Conservation (phyloP, 305 asterid species). For the Fraxinus paxiana region DNA sequence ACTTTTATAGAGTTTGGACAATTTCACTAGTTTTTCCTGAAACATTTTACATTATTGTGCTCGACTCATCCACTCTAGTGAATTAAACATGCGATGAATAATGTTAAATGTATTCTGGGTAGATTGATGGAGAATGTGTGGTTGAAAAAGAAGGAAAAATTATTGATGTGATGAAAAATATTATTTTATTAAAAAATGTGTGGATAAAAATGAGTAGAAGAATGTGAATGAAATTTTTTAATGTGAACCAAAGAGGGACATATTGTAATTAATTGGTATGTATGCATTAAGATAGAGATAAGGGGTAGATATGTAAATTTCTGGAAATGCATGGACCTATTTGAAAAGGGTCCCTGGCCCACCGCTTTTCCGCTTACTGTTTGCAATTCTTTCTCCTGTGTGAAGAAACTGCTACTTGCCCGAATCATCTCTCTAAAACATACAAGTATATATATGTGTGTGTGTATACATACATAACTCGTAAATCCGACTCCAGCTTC, state of each 20-base stretch:
- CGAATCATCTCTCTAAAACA: neutral
- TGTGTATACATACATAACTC: neutral
- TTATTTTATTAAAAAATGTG: too few species aligned
- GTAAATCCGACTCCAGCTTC: neutral
- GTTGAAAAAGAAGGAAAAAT: too few species aligned
- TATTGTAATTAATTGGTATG: neutral
- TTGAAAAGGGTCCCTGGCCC: conserved; percentile 22
- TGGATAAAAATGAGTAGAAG: too few species aligned
- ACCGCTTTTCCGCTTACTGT: conserved; percentile 23
- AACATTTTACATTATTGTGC: neutral
- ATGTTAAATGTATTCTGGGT: neutral
- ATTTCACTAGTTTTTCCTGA: neutral
- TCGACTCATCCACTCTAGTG: neutral
- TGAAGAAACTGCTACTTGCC: conserved; percentile 20
- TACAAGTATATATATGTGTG: neutral
- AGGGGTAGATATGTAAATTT: conserved; percentile 24
- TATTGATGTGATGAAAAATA: too few species aligned
- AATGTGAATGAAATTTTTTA: too few species aligned
- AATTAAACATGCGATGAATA: neutral
- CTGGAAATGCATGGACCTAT: neutral
- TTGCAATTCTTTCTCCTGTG: conserved; percentile 18
- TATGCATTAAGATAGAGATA: neutral
- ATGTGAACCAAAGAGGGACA: too few species aligned
- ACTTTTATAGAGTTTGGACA: neutral
- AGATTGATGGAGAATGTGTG: too few species aligned